Evolutionary conservation across 2,329 filamentous ascomycete genomes (phyloP).

Genomic region (Drechslerella dactyloides): DNA sequence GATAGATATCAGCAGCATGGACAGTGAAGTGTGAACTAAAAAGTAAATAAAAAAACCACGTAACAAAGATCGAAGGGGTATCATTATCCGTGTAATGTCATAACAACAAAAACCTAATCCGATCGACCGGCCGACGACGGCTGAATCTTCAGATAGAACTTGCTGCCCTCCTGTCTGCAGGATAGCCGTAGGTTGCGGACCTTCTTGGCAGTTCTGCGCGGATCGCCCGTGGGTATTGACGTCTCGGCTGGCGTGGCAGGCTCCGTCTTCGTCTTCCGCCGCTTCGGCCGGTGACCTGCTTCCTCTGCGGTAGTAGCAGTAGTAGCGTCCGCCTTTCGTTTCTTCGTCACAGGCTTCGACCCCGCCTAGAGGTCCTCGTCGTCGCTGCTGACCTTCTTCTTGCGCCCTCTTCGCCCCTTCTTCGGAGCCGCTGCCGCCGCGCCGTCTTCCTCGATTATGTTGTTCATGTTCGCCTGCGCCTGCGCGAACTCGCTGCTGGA

Average conservation of each 20-base stretch:
- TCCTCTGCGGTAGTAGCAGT: constrained; percentile 13
- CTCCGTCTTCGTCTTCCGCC: background rate
- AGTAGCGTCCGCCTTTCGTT: constrained; percentile 11
- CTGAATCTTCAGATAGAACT: background rate
- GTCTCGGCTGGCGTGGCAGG: background rate
- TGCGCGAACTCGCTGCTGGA: constrained; percentile 21
- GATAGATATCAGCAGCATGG: background rate
- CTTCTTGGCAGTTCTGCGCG: background rate
- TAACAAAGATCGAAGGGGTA: constrained; percentile 5
- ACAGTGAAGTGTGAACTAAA: no score
- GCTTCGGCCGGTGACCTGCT: background rate
- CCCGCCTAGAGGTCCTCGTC: constrained; percentile 42
- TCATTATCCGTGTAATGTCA: background rate
- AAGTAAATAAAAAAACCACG: background rate
- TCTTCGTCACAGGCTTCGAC: constrained; percentile 14
- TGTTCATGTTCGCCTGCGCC: constrained; percentile 33
- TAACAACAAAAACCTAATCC: background rate
- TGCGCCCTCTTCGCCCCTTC: constrained; percentile 43
- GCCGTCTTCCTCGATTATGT: constrained; percentile 49
- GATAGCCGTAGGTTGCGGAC: background rate
- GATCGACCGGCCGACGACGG: background rate
- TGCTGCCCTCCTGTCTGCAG: background rate
- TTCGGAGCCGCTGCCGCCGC: constrained; percentile 30
- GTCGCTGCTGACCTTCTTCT: constrained; percentile 46
- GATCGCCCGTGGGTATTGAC: background rate